phyloP scores from a whole-genome alignment of 2,329 filamentous ascomycete species.

The Stromatinia cepivora region DNA sequence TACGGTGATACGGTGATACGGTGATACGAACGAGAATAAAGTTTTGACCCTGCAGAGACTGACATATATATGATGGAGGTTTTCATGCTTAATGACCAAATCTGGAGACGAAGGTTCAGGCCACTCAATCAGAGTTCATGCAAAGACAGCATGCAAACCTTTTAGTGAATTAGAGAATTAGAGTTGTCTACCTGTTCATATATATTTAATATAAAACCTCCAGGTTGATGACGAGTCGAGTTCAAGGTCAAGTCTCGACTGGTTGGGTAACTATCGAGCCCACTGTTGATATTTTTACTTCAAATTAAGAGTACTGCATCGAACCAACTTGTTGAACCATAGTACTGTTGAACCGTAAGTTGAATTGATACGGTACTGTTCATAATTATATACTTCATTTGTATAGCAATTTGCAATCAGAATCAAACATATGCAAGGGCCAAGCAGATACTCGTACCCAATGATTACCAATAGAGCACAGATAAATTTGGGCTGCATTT shows the following conservation, averaged over 20 bases:
- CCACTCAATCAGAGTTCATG: neutral
- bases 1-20: constrained; percentile 7
- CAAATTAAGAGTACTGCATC: neutral
- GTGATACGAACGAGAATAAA: neutral
- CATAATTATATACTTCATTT: constrained; percentile 5
- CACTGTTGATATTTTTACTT: neutral
- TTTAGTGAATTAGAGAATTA: neutral
- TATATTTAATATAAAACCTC: constrained; percentile 1
- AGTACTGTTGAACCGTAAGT: neutral
- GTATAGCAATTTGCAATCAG: constrained; percentile 2
- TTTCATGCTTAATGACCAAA: neutral
- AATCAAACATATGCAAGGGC: constrained; percentile 14
- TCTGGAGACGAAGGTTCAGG: neutral
- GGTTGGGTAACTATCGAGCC: neutral
- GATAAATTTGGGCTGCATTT: neutral
- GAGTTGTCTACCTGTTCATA: neutral
- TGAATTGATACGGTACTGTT: neutral
- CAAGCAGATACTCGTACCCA: neutral
- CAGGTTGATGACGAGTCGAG: neutral
- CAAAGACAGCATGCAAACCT: neutral
- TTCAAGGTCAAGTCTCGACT: neutral
- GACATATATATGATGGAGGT: neutral
- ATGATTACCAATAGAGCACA: constrained; percentile 11
- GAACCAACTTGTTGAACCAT: no score
- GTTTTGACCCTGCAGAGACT: neutral